Percentiles rank a stretch among this genome's conserved stretches.
Evolutionary conservation across 2,329 filamentous ascomycete genomes (phyloP).

Genomic region (Ceratocystis albifundus): DNA sequence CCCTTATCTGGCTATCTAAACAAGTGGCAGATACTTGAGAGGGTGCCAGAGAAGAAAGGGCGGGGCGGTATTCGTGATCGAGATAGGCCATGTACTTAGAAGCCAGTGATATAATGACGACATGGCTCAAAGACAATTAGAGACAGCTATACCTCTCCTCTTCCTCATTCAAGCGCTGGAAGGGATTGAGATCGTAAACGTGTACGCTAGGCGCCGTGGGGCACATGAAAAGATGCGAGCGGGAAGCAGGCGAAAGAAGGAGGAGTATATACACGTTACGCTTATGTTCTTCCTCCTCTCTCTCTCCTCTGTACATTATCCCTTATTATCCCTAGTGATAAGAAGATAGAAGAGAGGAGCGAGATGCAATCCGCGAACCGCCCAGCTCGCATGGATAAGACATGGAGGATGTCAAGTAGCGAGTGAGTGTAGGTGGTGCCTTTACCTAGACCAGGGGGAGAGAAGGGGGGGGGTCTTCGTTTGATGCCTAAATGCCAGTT

Average conservation of each 20-base stretch:
- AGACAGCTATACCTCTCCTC: neutral
- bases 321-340: neutral
- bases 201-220: too few relatives aligned
- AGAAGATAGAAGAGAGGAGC: too few relatives aligned
- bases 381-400: neutral
- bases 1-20: neutral
- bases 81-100: neutral
- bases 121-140: neutral
- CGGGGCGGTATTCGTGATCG: neutral
- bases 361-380: neutral
- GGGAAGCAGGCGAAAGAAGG: too few relatives aligned
- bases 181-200: neutral
- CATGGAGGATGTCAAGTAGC: neutral
- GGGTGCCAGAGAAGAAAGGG: neutral
- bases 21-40: too few relatives aligned
- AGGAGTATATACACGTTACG: too few relatives aligned
- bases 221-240: too few relatives aligned
- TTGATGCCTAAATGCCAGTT: neutral
- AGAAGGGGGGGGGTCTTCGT: neutral
- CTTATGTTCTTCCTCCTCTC: too few relatives aligned
- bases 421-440: neutral
- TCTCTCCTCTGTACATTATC: neutral
- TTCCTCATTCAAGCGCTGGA: neutral
- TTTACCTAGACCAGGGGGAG: neutral
- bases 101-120: neutral